These are phyloP conservation scores for Leccinum cinnamomeum DNA, from an alignment of 1,284 basidiomycete genomes.

Conservation along the genomic window DNA sequence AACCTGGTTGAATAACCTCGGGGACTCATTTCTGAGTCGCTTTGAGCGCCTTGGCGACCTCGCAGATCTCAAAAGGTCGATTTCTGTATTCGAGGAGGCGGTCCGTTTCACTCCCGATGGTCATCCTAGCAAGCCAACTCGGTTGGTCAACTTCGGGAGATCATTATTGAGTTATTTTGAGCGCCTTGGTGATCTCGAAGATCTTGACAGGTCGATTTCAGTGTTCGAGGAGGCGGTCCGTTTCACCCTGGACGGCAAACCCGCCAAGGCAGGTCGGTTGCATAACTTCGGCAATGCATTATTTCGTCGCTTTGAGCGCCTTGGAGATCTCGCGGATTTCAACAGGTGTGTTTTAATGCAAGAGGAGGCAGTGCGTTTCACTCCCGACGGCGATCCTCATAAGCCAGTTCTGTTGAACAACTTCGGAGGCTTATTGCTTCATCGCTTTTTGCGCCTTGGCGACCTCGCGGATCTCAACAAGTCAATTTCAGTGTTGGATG, in stretches of 20 bases:
- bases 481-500: not conserved
- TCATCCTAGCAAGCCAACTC: not conserved
- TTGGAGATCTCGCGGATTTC: not conserved
- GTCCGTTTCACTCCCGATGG: not conserved
- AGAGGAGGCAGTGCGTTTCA: not conserved
- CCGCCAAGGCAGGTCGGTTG: not conserved
- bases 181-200: not conserved
- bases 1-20: not conserved
- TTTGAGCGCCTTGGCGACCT: not conserved
- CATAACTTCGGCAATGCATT: not conserved
- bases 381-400: not conserved
- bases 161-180: not conserved
- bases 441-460: not conserved
- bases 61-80: not conserved
- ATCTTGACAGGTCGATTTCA: not conserved
- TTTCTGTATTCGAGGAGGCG: not conserved
- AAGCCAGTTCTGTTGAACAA: not conserved
- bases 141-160: not conserved
- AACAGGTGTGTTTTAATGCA: not conserved
- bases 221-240: not conserved
- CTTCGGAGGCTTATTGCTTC: not conserved
- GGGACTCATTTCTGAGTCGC: not conserved
- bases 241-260: not conserved
- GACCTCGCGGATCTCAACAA: not conserved
- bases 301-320: not conserved